Evolutionary conservation across 2,329 filamentous ascomycete species (phyloP).

Genomic region (Botryotinia narcissicola): DNA sequence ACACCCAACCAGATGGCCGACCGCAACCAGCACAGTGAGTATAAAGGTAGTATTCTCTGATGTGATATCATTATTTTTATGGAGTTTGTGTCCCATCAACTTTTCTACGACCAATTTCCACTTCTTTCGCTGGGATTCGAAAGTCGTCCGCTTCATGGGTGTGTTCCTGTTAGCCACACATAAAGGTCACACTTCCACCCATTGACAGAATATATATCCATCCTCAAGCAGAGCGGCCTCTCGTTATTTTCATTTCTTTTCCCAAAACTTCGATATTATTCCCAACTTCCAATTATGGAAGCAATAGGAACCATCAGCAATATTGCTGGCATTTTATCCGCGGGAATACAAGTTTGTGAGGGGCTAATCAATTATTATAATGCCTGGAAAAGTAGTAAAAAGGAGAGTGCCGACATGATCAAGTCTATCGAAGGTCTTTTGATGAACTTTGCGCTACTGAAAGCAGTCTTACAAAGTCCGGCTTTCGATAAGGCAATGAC

Average conservation of each 20-base stretch:
- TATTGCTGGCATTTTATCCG: constrained; percentile 17
- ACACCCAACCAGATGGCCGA: not conserved
- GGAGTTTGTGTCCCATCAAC: not conserved
- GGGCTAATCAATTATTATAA: constrained; percentile 18
- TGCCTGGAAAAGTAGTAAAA: constrained; percentile 16
- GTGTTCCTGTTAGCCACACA: not conserved
- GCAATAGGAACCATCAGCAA: constrained; percentile 15
- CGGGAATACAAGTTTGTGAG: constrained; percentile 15
- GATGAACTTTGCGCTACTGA: not conserved
- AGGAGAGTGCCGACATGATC: constrained; percentile 16
- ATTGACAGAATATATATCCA: not conserved
- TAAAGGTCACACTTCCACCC: not conserved
- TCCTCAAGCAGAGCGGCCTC: not conserved
- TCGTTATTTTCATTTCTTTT: not conserved
- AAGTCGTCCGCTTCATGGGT: not conserved
- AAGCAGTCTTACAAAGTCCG: not conserved
- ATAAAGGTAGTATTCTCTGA: not conserved
- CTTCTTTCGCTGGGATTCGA: constrained; percentile 4
- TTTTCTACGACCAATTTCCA: not conserved
- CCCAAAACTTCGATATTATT: not conserved
- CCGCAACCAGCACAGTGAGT: not conserved
- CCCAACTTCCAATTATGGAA: constrained; percentile 1
- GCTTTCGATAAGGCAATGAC: constrained; percentile 5
- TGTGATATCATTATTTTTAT: not conserved
- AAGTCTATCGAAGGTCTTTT: constrained; percentile 11